These are phyloP conservation scores for Teunomyces lycoperdinae DNA, from an alignment of 805 yeast species.

Conservation along the genomic window DNA sequence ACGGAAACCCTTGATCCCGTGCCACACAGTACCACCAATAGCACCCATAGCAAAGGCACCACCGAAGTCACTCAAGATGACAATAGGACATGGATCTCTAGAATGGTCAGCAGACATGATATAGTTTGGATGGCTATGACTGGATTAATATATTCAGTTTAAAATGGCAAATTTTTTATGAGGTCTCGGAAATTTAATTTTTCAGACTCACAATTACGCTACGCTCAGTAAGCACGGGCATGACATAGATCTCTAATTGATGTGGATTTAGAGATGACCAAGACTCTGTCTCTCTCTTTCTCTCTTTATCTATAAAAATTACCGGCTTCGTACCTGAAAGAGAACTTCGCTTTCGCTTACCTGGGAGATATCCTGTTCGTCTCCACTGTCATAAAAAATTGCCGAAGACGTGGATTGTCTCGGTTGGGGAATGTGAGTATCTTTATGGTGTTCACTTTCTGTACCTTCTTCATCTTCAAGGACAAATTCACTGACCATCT, in stretches of 20 bases:
- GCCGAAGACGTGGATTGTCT: not conserved
- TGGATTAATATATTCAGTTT: not conserved
- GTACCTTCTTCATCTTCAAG: constrained; percentile 9
- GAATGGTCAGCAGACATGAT: constrained; percentile 92
- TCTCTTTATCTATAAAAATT: not conserved
- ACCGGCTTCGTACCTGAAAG: constrained; percentile 4
- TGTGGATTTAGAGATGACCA: not conserved
- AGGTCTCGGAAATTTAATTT: constrained; percentile 5
- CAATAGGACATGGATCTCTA: constrained; percentile 98
- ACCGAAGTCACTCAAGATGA: constrained; percentile 94
- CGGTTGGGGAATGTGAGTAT: not conserved
- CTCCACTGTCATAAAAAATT: constrained; percentile 1
- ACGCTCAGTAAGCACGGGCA: not conserved
- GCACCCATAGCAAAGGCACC: constrained; percentile 99
- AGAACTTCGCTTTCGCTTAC: constrained; percentile 10
- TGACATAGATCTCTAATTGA: not conserved
- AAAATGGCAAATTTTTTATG: constrained; percentile 4
- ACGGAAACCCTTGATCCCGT: constrained; percentile 97
- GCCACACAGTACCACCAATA: constrained; percentile 98
- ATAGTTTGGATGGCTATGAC: constrained; percentile 1
- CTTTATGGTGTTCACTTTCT: not conserved
- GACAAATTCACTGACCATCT: constrained; percentile 7
- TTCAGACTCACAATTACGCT: constrained; percentile 6
- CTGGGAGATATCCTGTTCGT: constrained; percentile 5
- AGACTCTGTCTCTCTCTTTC: not conserved